Conservation (phyloP, 2,329 filamentous ascomycete species). For the Diaporthe sp. region DNA sequence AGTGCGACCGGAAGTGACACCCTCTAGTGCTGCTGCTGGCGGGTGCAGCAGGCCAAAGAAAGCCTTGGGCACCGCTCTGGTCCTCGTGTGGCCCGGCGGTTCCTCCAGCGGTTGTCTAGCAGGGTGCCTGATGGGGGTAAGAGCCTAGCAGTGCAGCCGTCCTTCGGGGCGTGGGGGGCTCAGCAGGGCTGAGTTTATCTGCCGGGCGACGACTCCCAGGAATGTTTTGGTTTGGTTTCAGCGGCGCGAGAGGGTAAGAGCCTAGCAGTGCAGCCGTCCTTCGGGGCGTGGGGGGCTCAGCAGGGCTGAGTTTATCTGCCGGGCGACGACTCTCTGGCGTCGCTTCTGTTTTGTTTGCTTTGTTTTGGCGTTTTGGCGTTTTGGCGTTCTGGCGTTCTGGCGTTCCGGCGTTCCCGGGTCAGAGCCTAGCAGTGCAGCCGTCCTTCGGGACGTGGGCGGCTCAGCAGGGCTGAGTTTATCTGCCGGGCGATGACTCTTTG, state of each 20-base stretch:
- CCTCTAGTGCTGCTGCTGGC: constrained; percentile 2
- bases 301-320: neutral
- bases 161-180: neutral
- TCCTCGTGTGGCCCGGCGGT: neutral
- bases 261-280: neutral
- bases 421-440: neutral
- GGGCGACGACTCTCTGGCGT: neutral
- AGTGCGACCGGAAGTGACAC: neutral
- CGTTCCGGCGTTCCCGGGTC: too few species aligned
- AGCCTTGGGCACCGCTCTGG: neutral
- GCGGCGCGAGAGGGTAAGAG: neutral
- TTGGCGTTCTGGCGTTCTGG: too few species aligned
- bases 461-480: neutral
- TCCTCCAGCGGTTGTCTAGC: neutral
- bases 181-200: neutral
- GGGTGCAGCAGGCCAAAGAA: neutral
- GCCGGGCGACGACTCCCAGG: neutral
- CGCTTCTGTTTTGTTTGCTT: too few species aligned
- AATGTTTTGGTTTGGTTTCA: too few species aligned
- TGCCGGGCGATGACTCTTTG: neutral
- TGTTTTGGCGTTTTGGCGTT: too few species aligned
- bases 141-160: neutral
- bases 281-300: neutral
- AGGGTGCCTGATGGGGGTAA: neutral
- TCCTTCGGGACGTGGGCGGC: neutral